Evolutionary conservation across 164 flowering plant species (phyloP).

Genomic region (Brasenia schreberi): DNA sequence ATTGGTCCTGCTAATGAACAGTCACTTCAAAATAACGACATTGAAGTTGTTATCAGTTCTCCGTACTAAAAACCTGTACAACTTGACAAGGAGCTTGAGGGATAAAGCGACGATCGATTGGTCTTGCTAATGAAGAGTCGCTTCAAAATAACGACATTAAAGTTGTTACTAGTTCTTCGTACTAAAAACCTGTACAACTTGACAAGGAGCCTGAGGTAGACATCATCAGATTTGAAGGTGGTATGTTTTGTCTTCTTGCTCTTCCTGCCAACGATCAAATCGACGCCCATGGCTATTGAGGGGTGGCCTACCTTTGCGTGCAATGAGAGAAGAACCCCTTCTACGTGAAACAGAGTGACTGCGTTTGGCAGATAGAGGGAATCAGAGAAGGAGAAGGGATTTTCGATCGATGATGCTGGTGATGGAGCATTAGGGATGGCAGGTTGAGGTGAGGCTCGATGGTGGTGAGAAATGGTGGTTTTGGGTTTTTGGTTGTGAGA

Average conservation of each 20-base stretch:
- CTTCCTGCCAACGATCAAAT: conserved; percentile 29
- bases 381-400: too few relatives aligned
- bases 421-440: too few relatives aligned
- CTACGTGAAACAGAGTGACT: too few relatives aligned
- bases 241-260: conserved; percentile 10
- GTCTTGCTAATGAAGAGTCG: conserved; percentile 3
- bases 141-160: too few relatives aligned
- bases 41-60: background rate
- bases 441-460: too few relatives aligned
- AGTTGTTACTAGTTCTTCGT: background rate
- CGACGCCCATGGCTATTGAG: conserved; percentile 3
- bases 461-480: too few relatives aligned
- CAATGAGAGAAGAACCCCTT: too few relatives aligned
- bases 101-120: conserved; percentile 12
- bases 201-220: conserved; percentile 13
- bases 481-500: too few relatives aligned
- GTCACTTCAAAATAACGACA: too few relatives aligned
- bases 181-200: conserved; percentile 14
- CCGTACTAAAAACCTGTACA: conserved; percentile 9
- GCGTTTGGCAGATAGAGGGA: too few relatives aligned
- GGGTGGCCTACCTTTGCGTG: too few relatives aligned
- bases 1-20: conserved; percentile 9
- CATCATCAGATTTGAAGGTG: conserved; percentile 9
- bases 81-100: conserved; percentile 14
- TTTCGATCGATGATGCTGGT: too few relatives aligned